Percentiles rank a stretch among this genome's conserved stretches.
Conservation (phyloP, 23 red algal genomes). For the Gracilariopsis chorda region DNA sequence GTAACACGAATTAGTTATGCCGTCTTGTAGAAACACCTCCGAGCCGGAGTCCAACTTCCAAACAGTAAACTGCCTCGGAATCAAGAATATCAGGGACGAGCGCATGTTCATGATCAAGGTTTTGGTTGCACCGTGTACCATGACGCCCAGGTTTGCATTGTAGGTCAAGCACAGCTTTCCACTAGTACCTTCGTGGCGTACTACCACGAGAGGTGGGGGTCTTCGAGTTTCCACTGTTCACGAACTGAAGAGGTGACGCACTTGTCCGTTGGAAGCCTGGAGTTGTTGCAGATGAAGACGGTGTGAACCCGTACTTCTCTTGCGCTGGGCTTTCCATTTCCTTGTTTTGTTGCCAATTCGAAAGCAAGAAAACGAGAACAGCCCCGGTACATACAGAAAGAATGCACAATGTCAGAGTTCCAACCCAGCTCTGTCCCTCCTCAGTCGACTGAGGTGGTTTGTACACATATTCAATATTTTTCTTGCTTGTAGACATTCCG, state of each 20-base stretch:
- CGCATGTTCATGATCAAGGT: too few species aligned
- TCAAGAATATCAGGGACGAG: too few species aligned
- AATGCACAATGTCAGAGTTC: constrained; percentile 36
- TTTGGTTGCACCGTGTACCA: too few species aligned
- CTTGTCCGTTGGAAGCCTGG: constrained; percentile 1
- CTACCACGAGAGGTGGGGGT: constrained; percentile 38
- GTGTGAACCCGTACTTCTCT: constrained; percentile 54
- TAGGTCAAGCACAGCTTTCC: too few species aligned
- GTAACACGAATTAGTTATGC: too few species aligned
- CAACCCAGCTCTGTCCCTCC: neutral
- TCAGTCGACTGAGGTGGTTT: neutral
- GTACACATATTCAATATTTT: neutral
- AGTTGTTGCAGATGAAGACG: constrained; percentile 40
- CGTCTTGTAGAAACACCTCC: too few species aligned
- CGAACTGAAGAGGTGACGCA: constrained; percentile 23
- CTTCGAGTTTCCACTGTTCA: constrained; percentile 44
- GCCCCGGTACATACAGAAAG: constrained; percentile 48
- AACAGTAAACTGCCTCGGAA: too few species aligned
- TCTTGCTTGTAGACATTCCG: neutral
- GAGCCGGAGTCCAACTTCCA: too few species aligned
- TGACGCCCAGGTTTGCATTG: too few species aligned
- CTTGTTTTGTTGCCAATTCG: neutral
- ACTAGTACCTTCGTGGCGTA: constrained; percentile 53
- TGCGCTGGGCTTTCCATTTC: neutral
- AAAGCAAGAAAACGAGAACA: constrained; percentile 22